Evolutionary conservation across 192 early-diverging fungal species (phyloP).

Genomic region (Phlyctochytrium planicorne): DNA sequence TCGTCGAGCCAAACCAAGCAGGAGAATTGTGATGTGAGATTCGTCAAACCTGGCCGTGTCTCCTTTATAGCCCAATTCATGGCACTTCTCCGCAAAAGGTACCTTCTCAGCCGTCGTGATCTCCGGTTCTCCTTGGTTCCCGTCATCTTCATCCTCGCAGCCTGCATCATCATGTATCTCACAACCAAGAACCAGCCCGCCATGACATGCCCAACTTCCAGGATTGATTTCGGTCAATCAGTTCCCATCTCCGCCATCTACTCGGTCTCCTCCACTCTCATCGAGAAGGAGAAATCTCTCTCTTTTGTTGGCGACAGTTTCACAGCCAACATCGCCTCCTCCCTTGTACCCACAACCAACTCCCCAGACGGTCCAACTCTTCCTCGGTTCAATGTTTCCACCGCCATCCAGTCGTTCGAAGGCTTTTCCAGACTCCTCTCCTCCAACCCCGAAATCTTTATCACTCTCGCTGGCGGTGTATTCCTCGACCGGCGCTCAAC

Average conservation of each 20-base stretch:
- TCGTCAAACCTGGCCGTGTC: not conserved
- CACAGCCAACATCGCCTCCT: not conserved
- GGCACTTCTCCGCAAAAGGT: conserved; percentile 21
- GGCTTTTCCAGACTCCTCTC: not conserved
- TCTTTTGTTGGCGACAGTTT: conserved; percentile 3
- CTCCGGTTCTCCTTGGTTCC: conserved; percentile 25
- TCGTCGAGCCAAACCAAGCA: not conserved
- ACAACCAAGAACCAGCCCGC: conserved; percentile 7
- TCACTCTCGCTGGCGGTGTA: not conserved
- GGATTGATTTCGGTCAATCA: not conserved
- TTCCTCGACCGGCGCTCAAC: not conserved
- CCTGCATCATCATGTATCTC: conserved; percentile 13
- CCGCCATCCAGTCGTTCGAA: not conserved
- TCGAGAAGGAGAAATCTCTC: not conserved
- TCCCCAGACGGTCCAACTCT: too few relatives aligned
- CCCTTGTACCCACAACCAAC: not conserved
- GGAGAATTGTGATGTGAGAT: not conserved
- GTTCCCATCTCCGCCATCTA: conserved; percentile 2
- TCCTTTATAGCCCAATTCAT: conserved; percentile 10
- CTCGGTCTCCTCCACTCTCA: not conserved
- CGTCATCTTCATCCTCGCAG: conserved; percentile 34
- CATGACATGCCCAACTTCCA: conserved; percentile 2
- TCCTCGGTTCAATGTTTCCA: not conserved
- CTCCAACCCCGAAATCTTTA: not conserved
- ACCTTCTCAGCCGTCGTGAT: conserved; percentile 25